phyloP scores from a whole-genome alignment of 2,329 filamentous ascomycete genomes.

The Fusarium abutilonis region DNA sequence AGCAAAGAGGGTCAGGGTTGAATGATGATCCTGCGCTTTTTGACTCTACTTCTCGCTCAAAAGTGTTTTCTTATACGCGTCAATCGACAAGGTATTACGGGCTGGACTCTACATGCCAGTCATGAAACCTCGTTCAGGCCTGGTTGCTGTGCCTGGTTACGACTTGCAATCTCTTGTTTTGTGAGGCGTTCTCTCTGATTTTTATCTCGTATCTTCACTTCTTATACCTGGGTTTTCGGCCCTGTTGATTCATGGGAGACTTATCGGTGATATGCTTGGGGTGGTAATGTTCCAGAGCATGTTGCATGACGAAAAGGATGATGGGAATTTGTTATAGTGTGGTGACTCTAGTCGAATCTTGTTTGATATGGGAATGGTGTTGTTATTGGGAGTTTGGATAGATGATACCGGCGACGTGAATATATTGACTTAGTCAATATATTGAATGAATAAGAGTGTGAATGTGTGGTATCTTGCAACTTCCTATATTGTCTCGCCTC shows the following conservation, averaged over 20 bases:
- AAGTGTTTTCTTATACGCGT: slow-evolving; percentile 23
- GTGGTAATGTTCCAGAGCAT: slow-evolving; percentile 3
- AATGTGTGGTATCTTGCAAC: neutral
- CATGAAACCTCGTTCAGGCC: slow-evolving; percentile 16
- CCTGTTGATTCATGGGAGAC: slow-evolving; percentile 7
- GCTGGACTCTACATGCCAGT: slow-evolving; percentile 35
- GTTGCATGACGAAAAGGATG: slow-evolving; percentile 11
- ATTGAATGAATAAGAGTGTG: slow-evolving; percentile 24
- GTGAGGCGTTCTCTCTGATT: slow-evolving; percentile 25
- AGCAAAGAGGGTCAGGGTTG: slow-evolving; percentile 64
- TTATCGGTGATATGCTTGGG: slow-evolving; percentile 11
- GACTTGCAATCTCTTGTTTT: slow-evolving; percentile 19
- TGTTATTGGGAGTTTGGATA: slow-evolving; percentile 36
- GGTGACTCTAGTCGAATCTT: slow-evolving; percentile 10
- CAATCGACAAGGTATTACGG: slow-evolving; percentile 23
- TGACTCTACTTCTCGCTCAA: slow-evolving; percentile 10
- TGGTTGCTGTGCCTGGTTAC: neutral
- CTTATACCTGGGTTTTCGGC: slow-evolving; percentile 28
- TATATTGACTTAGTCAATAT: slow-evolving; percentile 34
- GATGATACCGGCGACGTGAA: slow-evolving; percentile 44
- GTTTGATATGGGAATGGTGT: slow-evolving; percentile 15
- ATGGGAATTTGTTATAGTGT: slow-evolving; percentile 20
- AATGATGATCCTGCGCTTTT: slow-evolving; percentile 45
- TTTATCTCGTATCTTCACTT: slow-evolving; percentile 19
- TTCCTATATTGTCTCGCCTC: too few relatives aligned